These are phyloP conservation scores for Ogataea saltuana DNA, from an alignment of 805 yeast genomes.

Conservation along the genomic window DNA sequence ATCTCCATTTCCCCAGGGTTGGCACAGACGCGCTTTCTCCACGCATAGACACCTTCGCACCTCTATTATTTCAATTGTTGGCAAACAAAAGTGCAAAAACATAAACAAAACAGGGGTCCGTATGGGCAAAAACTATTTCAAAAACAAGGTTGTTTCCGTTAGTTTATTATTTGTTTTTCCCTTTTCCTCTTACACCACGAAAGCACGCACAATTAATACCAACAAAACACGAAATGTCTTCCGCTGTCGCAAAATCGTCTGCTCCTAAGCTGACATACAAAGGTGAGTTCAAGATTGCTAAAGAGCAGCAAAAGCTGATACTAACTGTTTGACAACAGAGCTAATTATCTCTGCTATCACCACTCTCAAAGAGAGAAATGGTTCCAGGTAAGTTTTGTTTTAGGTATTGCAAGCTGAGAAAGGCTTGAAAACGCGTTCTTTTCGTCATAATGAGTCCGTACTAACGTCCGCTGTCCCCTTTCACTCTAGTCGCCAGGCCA, in stretches of 20 bases:
- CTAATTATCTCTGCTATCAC: slow-evolving; percentile 68
- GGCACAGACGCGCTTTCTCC: slow-evolving; percentile 10
- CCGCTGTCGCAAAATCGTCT: slow-evolving; percentile 35
- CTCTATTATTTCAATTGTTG: slow-evolving; percentile 1
- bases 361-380: slow-evolving; percentile 76
- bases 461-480: slow-evolving; percentile 1
- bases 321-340: slow-evolving; percentile 42
- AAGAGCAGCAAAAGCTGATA: slow-evolving; percentile 3
- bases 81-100: slow-evolving; percentile 11
- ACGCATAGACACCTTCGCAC: slow-evolving; percentile 6
- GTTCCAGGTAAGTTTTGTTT: slow-evolving; percentile 68
- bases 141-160: slow-evolving; percentile 4
- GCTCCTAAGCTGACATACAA: slow-evolving; percentile 45
- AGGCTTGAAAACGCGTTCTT: no score
- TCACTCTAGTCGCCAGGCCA: slow-evolving; percentile 74
- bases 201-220: slow-evolving; percentile 3
- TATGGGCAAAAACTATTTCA: slow-evolving; percentile 10
- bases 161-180: slow-evolving; percentile 1
- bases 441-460: no score
- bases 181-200: not conserved
- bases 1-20: slow-evolving; percentile 1
- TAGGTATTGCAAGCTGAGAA: no score
- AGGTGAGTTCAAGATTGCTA: slow-evolving; percentile 38
- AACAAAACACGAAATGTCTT: slow-evolving; percentile 34
- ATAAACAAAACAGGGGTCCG: slow-evolving; percentile 15